Conservation (phyloP, 306 rosid genomes). For the Rubus idaeus region DNA sequence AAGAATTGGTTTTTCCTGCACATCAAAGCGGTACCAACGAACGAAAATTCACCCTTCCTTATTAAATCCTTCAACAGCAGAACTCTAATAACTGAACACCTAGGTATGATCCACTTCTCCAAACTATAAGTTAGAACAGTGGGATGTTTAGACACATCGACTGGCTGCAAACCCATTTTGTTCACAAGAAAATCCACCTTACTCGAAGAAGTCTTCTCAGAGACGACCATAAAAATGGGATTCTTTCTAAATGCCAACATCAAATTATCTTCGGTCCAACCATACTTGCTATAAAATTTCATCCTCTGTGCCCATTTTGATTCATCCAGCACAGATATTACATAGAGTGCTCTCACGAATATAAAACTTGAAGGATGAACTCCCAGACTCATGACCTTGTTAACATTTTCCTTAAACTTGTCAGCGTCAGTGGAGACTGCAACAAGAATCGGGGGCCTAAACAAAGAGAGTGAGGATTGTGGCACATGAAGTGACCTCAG, state of each 20-base stretch:
- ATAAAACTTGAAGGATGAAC: neutral
- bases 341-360: neutral
- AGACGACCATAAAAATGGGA: neutral
- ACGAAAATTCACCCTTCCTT: neutral
- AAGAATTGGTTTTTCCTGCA: neutral
- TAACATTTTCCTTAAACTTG: neutral
- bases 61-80: neutral
- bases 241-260: neutral
- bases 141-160: neutral
- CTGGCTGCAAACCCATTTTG: neutral
- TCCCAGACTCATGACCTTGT: constrained; percentile 1
- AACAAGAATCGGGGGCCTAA: neutral
- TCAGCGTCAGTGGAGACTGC: neutral
- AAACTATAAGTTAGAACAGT: neutral
- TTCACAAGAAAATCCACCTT: neutral
- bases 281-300: neutral
- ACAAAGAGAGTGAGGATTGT: neutral
- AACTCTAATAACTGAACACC: neutral
- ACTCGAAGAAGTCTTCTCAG: neutral
- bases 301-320: neutral
- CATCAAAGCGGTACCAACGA: neutral
- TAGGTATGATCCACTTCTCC: neutral
- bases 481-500: neutral
- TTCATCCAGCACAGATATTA: neutral
- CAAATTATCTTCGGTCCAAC: neutral